Conservation (phyloP, 495 filamentous ascomycete species). For the Hypoxylon intermedium region DNA sequence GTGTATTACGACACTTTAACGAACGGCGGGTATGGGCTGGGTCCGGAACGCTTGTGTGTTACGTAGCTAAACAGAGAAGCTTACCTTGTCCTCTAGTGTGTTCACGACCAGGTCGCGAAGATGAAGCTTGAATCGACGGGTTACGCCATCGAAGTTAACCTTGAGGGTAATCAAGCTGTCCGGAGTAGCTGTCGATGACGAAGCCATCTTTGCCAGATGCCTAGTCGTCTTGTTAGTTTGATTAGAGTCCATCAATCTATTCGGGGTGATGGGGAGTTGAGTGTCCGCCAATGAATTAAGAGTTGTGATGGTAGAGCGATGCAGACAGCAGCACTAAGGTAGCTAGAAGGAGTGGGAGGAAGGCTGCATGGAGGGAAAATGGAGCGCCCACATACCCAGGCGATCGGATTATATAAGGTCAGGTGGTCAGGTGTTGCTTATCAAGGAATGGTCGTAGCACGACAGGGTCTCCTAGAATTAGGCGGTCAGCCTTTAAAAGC, state of each 20-base stretch:
- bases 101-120: constrained; percentile 81
- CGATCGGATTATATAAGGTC: constrained; percentile 34
- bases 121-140: constrained; percentile 87
- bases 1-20: too few relatives aligned
- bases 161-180: constrained; percentile 88
- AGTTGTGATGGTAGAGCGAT: constrained; percentile 14
- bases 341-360: constrained; percentile 1
- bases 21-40: too few relatives aligned
- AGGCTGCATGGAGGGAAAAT: constrained; percentile 3
- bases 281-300: constrained; percentile 7
- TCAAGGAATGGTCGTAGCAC: constrained; percentile 15
- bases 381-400: constrained; percentile 7
- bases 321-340: not conserved
- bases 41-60: not conserved
- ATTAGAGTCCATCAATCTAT: not conserved
- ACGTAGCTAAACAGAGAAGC: constrained; percentile 43
- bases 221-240: constrained; percentile 16
- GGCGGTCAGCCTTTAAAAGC: constrained; percentile 31
- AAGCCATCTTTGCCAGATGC: constrained; percentile 35
- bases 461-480: constrained; percentile 26
- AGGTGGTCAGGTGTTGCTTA: constrained; percentile 33
- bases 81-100: constrained; percentile 84
- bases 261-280: not conserved
- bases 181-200: constrained; percentile 34
- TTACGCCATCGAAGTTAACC: constrained; percentile 73